Percentiles rank a stretch among this genome's conserved stretches.
Conservation (phyloP, 2,329 filamentous ascomycete species). For the Colletotrichum sublineola region DNA sequence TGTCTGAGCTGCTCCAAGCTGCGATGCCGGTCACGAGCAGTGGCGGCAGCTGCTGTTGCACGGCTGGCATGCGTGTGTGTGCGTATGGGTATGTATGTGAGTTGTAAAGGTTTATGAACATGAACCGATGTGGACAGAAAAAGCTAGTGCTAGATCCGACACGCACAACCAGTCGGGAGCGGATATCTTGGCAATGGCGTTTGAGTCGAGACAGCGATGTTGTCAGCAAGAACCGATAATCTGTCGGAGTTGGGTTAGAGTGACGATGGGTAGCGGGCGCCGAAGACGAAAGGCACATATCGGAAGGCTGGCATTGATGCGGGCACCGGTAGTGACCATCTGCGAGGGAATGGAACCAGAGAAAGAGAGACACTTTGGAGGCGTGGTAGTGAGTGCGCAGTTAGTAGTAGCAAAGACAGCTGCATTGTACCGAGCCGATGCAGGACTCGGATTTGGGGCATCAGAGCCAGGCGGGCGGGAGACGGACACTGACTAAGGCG, state of each 20-base stretch:
- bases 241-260: not conserved
- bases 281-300: slow-evolving; percentile 1
- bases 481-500: slow-evolving; percentile 4
- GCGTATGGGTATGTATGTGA: not conserved
- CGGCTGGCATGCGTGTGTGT: slow-evolving; percentile 24
- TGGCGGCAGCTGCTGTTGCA: slow-evolving; percentile 5
- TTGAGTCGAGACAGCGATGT: slow-evolving; percentile 13
- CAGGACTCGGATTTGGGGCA: slow-evolving; percentile 14
- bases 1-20: slow-evolving; percentile 22
- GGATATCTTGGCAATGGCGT: not conserved
- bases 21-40: slow-evolving; percentile 21
- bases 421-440: slow-evolving; percentile 9
- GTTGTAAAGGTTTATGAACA: not conserved
- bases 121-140: slow-evolving; percentile 5
- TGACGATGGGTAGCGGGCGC: not conserved
- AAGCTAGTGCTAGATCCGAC: not conserved
- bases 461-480: not conserved
- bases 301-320: not conserved
- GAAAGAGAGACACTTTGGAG: not conserved
- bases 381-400: not conserved
- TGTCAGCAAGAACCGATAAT: slow-evolving; percentile 1
- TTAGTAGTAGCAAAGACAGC: not conserved
- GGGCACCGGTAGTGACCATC: not conserved
- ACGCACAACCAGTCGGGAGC: not conserved
- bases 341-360: not conserved